Evolutionary conservation across 148 eudicot species (phyloP).

Genomic region (Vaccinium vitisidaea): DNA sequence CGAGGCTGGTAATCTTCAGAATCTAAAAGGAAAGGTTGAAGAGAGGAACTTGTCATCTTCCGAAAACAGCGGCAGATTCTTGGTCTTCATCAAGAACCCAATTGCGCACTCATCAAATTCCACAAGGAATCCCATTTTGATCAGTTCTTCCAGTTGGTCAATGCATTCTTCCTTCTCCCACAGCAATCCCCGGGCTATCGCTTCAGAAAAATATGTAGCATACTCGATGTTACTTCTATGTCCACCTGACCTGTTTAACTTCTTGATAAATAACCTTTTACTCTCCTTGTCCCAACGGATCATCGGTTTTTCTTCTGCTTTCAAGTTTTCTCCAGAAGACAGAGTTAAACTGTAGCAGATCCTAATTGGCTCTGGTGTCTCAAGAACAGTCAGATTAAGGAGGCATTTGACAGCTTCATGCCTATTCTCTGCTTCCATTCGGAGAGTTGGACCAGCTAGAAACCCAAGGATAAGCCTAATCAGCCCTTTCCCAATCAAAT

Average conservation of each 20-base stretch:
- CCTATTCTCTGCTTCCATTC: slow-evolving; percentile 37
- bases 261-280: slow-evolving; percentile 30
- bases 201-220: slow-evolving; percentile 52
- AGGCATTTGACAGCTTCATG: slow-evolving; percentile 38
- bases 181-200: slow-evolving; percentile 49
- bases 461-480: slow-evolving; percentile 49
- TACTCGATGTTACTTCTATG: slow-evolving; percentile 34
- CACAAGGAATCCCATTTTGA: slow-evolving; percentile 47
- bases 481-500: slow-evolving; percentile 41
- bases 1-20: too few relatives aligned
- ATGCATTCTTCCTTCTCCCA: slow-evolving; percentile 51
- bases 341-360: slow-evolving; percentile 33
- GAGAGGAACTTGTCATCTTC: slow-evolving; percentile 57
- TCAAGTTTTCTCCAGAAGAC: slow-evolving; percentile 39
- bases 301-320: slow-evolving; percentile 31
- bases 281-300: slow-evolving; percentile 50
- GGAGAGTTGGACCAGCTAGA: slow-evolving; percentile 37
- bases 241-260: slow-evolving; percentile 31
- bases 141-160: slow-evolving; percentile 40
- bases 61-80: slow-evolving; percentile 48
- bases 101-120: slow-evolving; percentile 51
- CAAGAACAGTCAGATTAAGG: slow-evolving; percentile 29
- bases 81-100: slow-evolving; percentile 44
- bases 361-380: slow-evolving; percentile 32
- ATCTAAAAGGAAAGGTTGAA: slow-evolving; percentile 29